These are phyloP conservation scores for Wickerhamomyces chaumierensis DNA, from an alignment of 805 yeast species.

Conservation along the genomic window DNA sequence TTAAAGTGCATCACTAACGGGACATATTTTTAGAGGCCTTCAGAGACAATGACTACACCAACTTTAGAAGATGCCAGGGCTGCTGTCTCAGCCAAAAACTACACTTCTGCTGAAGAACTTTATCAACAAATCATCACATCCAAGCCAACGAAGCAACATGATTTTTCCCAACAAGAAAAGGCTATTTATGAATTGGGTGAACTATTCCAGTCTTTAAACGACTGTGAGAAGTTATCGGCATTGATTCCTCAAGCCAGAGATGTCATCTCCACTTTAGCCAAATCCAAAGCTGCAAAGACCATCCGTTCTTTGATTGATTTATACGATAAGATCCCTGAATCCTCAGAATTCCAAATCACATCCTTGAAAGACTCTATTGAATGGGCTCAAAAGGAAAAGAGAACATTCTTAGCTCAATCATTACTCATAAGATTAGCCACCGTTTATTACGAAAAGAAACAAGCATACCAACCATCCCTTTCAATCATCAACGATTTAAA, in stretches of 20 bases:
- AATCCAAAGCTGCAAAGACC: conserved; percentile 90
- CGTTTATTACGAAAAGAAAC: conserved; percentile 53
- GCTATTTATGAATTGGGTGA: conserved; percentile 63
- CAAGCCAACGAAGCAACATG: conserved; percentile 14
- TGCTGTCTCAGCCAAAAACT: conserved; percentile 38
- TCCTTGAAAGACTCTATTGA: conserved; percentile 72
- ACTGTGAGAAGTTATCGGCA: conserved; percentile 39
- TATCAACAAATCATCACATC: conserved; percentile 40
- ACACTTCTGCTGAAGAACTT: conserved; percentile 44
- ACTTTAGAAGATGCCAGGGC: conserved; percentile 49
- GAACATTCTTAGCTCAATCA: conserved; percentile 82
- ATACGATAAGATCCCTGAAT: conserved; percentile 51
- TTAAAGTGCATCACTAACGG: too few species aligned
- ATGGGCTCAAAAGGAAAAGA: conserved; percentile 77
- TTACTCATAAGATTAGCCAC: conserved; percentile 76
- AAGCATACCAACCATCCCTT: conserved; percentile 56
- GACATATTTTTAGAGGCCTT: too few species aligned
- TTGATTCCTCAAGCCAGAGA: conserved; percentile 60
- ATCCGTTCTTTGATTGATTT: conserved; percentile 72
- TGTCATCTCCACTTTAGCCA: conserved; percentile 73
- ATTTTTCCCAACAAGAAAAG: conserved; percentile 17
- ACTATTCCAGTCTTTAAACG: conserved; percentile 41
- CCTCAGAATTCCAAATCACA: conserved; percentile 58
- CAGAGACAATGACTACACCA: conserved; percentile 14
- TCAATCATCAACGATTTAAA: conserved; percentile 61